Base-by-base conservation (phyloP, 495 filamentous ascomycete genomes). In the Neurospora africana region DNA sequence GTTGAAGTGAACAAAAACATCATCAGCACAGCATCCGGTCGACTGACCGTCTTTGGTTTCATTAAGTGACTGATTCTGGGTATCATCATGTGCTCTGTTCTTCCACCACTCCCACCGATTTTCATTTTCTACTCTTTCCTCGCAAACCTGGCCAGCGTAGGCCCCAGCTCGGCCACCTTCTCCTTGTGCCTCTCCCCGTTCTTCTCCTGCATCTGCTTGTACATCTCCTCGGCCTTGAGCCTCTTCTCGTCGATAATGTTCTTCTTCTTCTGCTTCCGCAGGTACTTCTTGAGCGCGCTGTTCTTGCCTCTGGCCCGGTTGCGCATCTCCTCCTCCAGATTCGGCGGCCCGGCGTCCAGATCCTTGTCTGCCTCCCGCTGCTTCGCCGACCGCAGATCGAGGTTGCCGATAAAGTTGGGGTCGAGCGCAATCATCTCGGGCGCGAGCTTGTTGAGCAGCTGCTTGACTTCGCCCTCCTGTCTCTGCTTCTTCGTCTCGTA, bases 361-460 rank as follows among this genome's bases (percentile, higher is more conserved):
- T 96, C 90, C 75, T 87, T 87, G 77, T 93, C 90, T 69, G 89
- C 88, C 77, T 88, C 87, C 37, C 88, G 85, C 82, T 93, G 89
- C 81, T 91, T 84, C 74, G 91, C 88, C 69, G 89, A 90, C 77
- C 90, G 84, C 43, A 92, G 85, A 79, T 98, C 93, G 37, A 99
- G 84, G 47, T 88, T 92, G 40, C 95, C 95, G 75, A 99, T 87
- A 78, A 92, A 93, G 80, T 93, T 91, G 53, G 95, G 96, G 74
- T 98, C 90, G 3, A 98, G 83, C 11, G 93, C 92, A 68, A 99
- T 99, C 95, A 98, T 99, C 77, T 97, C 95, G 15, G 95, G 95
- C 76, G 94, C 90, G 44, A 99, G 84, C 84, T 99, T 99, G 84
- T 94, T 93, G 72, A 99, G 87, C 75, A 99, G 85, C 8, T 86